phyloP scores from a whole-genome alignment of 768 basidiomycete genomes.

The Amanita jacksonii region DNA sequence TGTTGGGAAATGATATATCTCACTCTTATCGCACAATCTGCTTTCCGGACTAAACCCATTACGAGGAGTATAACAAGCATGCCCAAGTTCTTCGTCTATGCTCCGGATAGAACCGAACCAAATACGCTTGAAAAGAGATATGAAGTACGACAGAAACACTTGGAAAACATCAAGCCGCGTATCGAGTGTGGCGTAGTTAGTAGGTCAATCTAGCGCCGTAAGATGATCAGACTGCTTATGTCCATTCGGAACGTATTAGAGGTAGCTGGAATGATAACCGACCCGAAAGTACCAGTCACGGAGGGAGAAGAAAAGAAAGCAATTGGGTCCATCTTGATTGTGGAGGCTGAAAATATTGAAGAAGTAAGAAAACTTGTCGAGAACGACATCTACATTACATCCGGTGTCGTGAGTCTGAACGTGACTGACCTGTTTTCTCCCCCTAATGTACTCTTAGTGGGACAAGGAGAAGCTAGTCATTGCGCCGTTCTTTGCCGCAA shows the following conservation, averaged over 20 bases:
- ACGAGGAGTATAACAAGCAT: not conserved
- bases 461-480: conserved; percentile 9
- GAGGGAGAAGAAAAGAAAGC: conserved; percentile 29
- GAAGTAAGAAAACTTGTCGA: conserved; percentile 24
- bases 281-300: conserved; percentile 31
- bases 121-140: conserved; percentile 27
- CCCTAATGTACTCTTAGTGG: conserved; percentile 7
- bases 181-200: conserved; percentile 33
- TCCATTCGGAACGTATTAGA: conserved; percentile 19
- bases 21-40: not conserved
- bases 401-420: conserved; percentile 26
- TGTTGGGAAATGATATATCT: not conserved
- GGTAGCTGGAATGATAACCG: conserved; percentile 39
- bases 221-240: not conserved
- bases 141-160: conserved; percentile 35
- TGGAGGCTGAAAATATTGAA: conserved; percentile 41
- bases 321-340: conserved; percentile 42
- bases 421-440: not conserved
- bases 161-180: conserved; percentile 26
- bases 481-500: conserved; percentile 17
- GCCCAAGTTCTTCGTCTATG: conserved; percentile 41
- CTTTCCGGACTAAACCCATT: not conserved
- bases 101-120: conserved; percentile 41
- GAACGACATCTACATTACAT: conserved; percentile 28
- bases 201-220: conserved; percentile 16